Base-by-base conservation (phyloP, 169 alveolate genomes). In the Plasmodium adleri region DNA sequence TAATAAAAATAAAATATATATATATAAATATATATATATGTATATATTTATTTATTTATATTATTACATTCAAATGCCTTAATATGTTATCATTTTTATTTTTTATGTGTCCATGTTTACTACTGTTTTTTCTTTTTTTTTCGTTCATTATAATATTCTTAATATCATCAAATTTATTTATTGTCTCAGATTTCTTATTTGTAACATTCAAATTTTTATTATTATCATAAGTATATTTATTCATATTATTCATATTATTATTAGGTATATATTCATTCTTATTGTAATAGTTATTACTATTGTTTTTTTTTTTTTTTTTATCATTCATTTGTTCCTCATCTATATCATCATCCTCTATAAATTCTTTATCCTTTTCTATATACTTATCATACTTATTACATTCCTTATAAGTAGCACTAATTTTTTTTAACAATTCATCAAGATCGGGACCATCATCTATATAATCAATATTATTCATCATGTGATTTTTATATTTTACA, bases 351-450 rank as follows among this genome's bases (percentile, higher is more conserved):
- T 45, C 71, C 26, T 45, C 93, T 10, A 39, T 78, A 0, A 22
- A 83, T 54, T 64, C 88, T 10, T 13, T 32, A 3, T 78, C 74
- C 59, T 64, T 58, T 32, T 64, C 88, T 13, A 63, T 74, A 49
- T 63, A 85, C 43, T 17, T 39, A 50, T 68, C 92, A 54, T 92
- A 88, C 22, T 88, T 74, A 7, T 32, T 85, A 32, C 86, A 59
- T 52, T 68, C 88, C 63, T 70, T 68, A 74, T 89, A 85, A 24
- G 80, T 92, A 12, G 17, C 60, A 68, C 80, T 73, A 12, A 93
- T 56, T 3, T 47, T 92, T 39, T 76, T 90, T 70, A 88, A 50
- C 26, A 93, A 93, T 24, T 85, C 71, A 22, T 62, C 74, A 22
- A 78, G 73, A 49, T 68, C 94, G 7, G 85, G 71, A 17, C 80